A percentile compares a stretch with the other conserved stretches of the same genome.
Evolutionary conservation across 164 flowering plant species (phyloP).

Genomic region (Chimonanthus salicifolius): DNA sequence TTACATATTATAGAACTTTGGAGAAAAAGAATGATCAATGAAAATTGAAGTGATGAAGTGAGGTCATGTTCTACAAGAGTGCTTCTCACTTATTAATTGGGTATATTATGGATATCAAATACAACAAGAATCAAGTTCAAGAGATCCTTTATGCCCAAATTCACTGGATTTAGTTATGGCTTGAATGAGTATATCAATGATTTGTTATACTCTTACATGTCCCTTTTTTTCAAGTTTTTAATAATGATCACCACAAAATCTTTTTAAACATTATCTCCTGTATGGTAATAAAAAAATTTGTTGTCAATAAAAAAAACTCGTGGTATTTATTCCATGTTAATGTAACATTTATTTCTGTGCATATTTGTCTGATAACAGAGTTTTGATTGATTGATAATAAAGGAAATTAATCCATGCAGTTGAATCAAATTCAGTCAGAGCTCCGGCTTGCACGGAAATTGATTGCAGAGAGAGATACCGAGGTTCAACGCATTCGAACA

Average conservation of each 20-base stretch:
- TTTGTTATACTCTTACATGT: background rate
- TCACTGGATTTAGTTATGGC: background rate
- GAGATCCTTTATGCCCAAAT: background rate
- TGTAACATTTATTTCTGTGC: background rate
- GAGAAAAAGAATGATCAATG: background rate
- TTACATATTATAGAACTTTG: background rate
- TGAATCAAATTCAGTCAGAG: constrained; percentile 93
- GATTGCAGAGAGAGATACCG: constrained; percentile 89
- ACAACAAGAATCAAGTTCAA: background rate
- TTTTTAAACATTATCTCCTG: background rate
- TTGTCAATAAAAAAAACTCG: background rate
- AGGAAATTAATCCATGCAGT: constrained; percentile 37
- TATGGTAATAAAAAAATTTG: background rate
- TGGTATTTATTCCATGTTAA: too few relatives aligned
- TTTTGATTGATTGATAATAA: background rate
- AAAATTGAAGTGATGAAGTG: background rate
- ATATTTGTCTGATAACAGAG: background rate
- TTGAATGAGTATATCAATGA: background rate
- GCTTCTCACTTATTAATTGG: background rate
- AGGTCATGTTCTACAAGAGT: background rate
- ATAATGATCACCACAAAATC: too few relatives aligned
- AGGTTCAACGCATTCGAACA: constrained; percentile 57
- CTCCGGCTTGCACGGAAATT: constrained; percentile 85
- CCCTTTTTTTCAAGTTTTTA: background rate
- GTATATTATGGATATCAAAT: too few relatives aligned